Conservation (phyloP, 306 rosid genomes). For the Quercus ilex region DNA sequence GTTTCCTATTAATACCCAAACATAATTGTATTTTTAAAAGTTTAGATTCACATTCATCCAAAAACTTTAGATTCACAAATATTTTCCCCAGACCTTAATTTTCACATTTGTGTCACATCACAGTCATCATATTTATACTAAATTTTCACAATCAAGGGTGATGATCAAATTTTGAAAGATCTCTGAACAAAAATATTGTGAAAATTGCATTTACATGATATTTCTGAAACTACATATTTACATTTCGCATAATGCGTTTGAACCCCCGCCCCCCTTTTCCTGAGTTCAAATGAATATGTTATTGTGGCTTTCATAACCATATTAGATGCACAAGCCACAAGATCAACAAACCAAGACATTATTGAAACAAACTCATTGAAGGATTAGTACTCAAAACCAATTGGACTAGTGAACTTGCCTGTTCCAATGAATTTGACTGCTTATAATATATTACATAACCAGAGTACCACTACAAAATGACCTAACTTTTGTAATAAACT, state of each 20-base stretch:
- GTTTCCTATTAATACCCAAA: not conserved
- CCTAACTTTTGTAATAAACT: too few species aligned
- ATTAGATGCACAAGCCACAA: not conserved
- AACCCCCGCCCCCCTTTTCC: too few species aligned
- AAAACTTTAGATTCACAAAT: not conserved
- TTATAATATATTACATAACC: too few species aligned
- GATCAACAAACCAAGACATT: not conserved
- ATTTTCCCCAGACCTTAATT: not conserved
- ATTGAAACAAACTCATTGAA: not conserved
- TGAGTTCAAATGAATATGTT: not conserved
- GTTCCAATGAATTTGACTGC: slow-evolving; percentile 53
- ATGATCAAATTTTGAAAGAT: not conserved
- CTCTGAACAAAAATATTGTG: not conserved
- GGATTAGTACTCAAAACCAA: not conserved
- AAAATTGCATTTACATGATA: not conserved
- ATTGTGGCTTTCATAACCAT: not conserved
- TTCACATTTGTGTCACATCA: not conserved
- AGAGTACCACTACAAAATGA: fast-evolving
- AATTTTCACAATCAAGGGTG: not conserved
- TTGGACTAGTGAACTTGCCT: slow-evolving; percentile 41
- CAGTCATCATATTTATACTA: not conserved
- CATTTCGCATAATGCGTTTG: not conserved
- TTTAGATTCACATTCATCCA: not conserved
- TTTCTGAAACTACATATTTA: not conserved
- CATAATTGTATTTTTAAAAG: not conserved